Evolutionary conservation across 192 early-diverging fungal genomes (phyloP).

Genomic region (Coemansia sp.): DNA sequence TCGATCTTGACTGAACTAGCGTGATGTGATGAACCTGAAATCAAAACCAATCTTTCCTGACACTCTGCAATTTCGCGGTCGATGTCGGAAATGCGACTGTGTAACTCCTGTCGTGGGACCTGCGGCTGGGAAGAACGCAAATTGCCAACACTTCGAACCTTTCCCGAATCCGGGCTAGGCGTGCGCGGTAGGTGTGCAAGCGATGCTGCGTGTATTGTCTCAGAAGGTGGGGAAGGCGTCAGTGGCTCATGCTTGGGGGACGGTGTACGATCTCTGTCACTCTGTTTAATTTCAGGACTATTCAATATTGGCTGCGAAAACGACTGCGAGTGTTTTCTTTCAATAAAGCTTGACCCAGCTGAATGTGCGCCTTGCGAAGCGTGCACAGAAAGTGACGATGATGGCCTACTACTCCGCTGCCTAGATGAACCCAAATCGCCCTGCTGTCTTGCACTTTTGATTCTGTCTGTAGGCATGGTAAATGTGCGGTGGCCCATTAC

Average conservation of each 20-base stretch:
- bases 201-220: neutral
- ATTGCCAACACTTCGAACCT: neutral
- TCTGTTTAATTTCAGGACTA: conserved; percentile 2
- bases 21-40: conserved; percentile 1
- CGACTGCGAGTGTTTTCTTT: conserved; percentile 22
- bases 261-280: conserved; percentile 22
- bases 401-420: conserved; percentile 13
- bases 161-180: neutral
- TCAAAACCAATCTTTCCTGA: conserved; percentile 37
- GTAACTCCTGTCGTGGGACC: conserved; percentile 11
- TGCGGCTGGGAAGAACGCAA: neutral
- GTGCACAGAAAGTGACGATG: conserved; percentile 11
- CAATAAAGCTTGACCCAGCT: neutral
- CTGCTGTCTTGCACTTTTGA: neutral
- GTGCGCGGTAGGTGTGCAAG: neutral
- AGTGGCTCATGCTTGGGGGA: conserved; percentile 14
- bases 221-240: conserved; percentile 13
- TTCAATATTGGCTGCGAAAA: conserved; percentile 1
- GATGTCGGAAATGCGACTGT: conserved; percentile 45
- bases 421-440: conserved; percentile 1
- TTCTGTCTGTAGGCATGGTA: conserved; percentile 8
- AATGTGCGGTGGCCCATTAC: conserved; percentile 16
- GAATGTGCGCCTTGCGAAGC: neutral
- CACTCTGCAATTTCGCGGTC: conserved; percentile 45
- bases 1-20: neutral